A percentile compares a stretch with the other conserved stretches of the same genome.
These are phyloP conservation scores for Haplosporangium gracile DNA, from an alignment of 192 early-diverging fungal genomes.

Conservation along the genomic window DNA sequence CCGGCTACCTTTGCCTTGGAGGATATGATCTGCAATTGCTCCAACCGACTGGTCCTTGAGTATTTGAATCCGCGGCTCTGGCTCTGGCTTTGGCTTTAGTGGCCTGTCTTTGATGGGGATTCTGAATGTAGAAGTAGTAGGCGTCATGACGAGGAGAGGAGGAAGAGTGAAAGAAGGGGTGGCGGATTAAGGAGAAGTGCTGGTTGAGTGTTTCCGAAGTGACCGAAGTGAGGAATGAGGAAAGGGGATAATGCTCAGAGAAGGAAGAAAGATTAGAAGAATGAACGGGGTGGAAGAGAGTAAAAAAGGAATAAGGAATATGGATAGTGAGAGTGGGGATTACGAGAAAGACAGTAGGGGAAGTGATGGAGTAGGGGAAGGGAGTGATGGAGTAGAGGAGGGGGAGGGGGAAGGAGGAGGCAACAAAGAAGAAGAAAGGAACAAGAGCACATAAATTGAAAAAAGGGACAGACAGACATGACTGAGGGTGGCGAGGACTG, in stretches of 20 bases:
- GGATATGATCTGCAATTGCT: conserved; percentile 57
- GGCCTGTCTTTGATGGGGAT: conserved; percentile 42
- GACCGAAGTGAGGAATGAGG: not conserved
- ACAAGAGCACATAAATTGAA: not conserved
- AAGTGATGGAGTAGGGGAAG: not conserved
- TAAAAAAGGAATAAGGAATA: not conserved
- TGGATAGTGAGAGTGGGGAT: not conserved
- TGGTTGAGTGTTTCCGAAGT: not conserved
- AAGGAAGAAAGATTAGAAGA: not conserved
- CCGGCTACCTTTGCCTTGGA: conserved; percentile 48
- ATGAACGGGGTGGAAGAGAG: not conserved
- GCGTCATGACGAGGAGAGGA: not conserved
- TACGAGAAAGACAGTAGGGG: not conserved
- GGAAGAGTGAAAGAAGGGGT: not conserved
- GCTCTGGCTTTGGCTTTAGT: conserved; percentile 36
- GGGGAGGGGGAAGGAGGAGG: not conserved
- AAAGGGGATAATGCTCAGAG: not conserved
- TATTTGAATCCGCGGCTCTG: conserved; percentile 45
- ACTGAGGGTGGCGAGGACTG: not conserved
- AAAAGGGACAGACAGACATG: not conserved
- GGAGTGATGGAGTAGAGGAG: not conserved
- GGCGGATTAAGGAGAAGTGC: not conserved
- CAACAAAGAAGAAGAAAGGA: not conserved
- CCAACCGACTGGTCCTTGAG: conserved; percentile 44
- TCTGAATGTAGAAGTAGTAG: conserved; percentile 6